Evolutionary conservation across 176 grass and related monocot genomes (phyloP), one percentile per base, ranked within the genome.

Genomic region (Panicum miliaceum): DNA sequence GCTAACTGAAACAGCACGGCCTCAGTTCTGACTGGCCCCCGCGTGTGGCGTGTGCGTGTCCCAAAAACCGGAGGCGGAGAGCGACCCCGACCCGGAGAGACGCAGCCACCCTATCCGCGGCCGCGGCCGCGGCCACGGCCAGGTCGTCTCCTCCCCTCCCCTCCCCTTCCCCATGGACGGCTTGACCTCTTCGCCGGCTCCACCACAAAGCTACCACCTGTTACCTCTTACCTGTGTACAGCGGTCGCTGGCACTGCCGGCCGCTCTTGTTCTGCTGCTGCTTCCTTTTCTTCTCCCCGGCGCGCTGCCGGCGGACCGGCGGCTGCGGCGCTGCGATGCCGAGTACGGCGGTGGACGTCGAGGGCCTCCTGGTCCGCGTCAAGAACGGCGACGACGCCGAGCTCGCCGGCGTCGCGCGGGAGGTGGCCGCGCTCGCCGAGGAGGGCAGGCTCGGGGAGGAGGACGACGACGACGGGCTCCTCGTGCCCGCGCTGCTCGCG

Each of bases 351-450:
- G 79, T 88, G 37, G 92, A 94, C 10, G 89, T 91, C 45, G 92
- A 94, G 89, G 89, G 91, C 77, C 76, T 94, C 5, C 48, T 91
- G 13, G 89, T 94, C 56, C 79, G 89, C 86, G 84, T 91, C 43
- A 91, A 94, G 89, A 94, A 68, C 47, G 89, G 86, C 37, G 16
- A 64, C 7, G 86, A 81, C 29, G 29, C 25, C 6, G 89, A 87
- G 18, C 89, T 90, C 60, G 75, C 48, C 80, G 68, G 15, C 32
- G 84, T 75, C 34, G 84, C 84, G 13, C 34, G 60, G 75, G 89
- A 87, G 84, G 75, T 90, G 23, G 89, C 75, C 0, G 68, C 81
- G 41, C 68, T 90, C 34, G 84, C 75, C 3, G 68, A 7, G 10
- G 51, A 87, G 60, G 89, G 89, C 2, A 80, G 80, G 89, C 84